These are phyloP conservation scores for Fusarium verrucosum DNA, from an alignment of 2,329 filamentous ascomycete genomes.

Conservation along the genomic window DNA sequence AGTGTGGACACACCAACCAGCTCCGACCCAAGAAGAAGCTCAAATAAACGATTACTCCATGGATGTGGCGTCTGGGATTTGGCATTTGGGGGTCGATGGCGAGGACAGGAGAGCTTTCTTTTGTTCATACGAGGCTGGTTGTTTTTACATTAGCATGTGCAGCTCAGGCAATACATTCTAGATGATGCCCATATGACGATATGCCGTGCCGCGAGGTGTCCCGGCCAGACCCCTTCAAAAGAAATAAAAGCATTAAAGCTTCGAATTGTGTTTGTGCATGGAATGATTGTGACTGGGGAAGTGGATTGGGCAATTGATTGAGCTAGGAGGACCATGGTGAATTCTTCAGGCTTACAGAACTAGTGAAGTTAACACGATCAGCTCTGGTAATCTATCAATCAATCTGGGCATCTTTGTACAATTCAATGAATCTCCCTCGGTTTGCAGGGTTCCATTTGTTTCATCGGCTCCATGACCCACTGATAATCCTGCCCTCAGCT, in stretches of 20 bases:
- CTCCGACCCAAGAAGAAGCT: slow-evolving; percentile 99
- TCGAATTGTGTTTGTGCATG: slow-evolving; percentile 10
- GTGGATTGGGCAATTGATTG: not conserved
- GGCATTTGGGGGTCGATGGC: slow-evolving; percentile 52
- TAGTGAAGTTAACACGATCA: not conserved
- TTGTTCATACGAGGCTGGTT: slow-evolving; percentile 51
- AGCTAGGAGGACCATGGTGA: not conserved
- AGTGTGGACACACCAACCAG: slow-evolving; percentile 99
- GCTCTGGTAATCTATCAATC: no score
- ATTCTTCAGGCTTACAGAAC: not conserved
- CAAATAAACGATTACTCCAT: slow-evolving; percentile 67
- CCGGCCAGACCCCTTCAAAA: slow-evolving; percentile 34
- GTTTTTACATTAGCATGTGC: slow-evolving; percentile 55
- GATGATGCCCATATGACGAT: slow-evolving; percentile 48
- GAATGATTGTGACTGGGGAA: not conserved
- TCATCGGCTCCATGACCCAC: slow-evolving; percentile 3
- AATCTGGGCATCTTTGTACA: not conserved
- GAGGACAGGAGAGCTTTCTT: slow-evolving; percentile 48
- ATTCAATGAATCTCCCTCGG: slow-evolving; percentile 1
- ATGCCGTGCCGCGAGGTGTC: slow-evolving; percentile 35
- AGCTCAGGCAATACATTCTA: slow-evolving; percentile 52
- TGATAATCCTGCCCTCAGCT: slow-evolving; percentile 11
- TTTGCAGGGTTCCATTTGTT: slow-evolving; percentile 12
- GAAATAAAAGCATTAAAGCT: slow-evolving; percentile 39
- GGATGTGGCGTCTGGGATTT: slow-evolving; percentile 59